These are phyloP conservation scores for Abelmoschus esculentus DNA, from an alignment of 345 rosid species.

Conservation along the genomic window DNA sequence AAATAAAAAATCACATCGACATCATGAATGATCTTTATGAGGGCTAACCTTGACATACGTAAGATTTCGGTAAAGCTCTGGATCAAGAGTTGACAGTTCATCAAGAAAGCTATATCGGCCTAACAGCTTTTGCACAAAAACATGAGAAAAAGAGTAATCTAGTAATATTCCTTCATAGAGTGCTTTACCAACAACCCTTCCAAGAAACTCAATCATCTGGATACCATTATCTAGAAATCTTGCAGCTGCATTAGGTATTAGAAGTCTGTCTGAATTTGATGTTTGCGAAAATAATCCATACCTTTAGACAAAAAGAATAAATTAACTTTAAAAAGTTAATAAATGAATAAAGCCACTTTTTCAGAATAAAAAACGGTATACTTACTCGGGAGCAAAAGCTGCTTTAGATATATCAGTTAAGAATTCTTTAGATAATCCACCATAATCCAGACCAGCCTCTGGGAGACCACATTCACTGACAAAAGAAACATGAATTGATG, in stretches of 20 bases:
- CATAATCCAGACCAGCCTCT: constrained; percentile 98
- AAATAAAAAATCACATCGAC: not conserved
- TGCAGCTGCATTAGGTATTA: constrained; percentile 84
- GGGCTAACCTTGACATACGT: constrained; percentile 89
- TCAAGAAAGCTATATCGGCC: constrained; percentile 97
- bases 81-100: constrained; percentile 94
- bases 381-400: constrained; percentile 91
- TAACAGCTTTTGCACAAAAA: constrained; percentile 83
- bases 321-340: not conserved
- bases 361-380: constrained; percentile 13
- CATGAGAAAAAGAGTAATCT: constrained; percentile 89
- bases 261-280: constrained; percentile 70
- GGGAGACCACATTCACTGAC: constrained; percentile 95
- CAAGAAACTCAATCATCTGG: constrained; percentile 94
- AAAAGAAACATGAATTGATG: constrained; percentile 89
- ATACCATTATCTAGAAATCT: constrained; percentile 75
- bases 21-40: constrained; percentile 7
- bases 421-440: constrained; percentile 95
- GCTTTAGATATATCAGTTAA: constrained; percentile 90
- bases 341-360: constrained; percentile 9
- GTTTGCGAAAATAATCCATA: constrained; percentile 88
- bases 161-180: constrained; percentile 91
- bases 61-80: constrained; percentile 81
- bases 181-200: constrained; percentile 96
- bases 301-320: constrained; percentile 31